Evolutionary conservation across 352 stramenopile species (phyloP), one percentile per base, ranked within the genome.

Genomic region (Phytophthora europaea): DNA sequence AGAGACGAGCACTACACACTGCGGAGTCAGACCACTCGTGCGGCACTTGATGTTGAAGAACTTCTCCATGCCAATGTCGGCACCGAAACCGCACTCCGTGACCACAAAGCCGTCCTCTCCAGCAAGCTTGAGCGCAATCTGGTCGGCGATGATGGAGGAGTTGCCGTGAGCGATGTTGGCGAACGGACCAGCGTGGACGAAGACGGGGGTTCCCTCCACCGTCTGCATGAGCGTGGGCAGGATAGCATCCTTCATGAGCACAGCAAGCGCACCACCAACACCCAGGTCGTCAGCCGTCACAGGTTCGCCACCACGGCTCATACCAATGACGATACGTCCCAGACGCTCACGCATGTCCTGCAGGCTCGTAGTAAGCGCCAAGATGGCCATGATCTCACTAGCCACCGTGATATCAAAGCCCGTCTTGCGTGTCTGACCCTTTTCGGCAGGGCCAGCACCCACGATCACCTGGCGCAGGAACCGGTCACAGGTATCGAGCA

Each of bases 21-120:
- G 94, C 9, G 98, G 98, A n/a, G 90, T 97, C 8, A 99, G 81
- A 16, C 96, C 97, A 66, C 88, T 98, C 38, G 92, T 89, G 36
- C 98, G 91, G 79, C 98, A 99, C 86, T 99, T 99, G 75, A 99
- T 99, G 87, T 99, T 99, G 82, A 99, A 99, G 78, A 99, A 99
- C 82, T 99, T 99, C 71, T 99, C 94, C 83, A 98, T 96, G 57
- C 93, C 94, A 66, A 99, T 99, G 72, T 99, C 97, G 10, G 98
- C 98, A 45, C 98, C 98, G 75, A 99, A 99, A 10, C 98, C 98
- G 16, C 97, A 98, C 76, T 99, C 98, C 0, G 98, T 99, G 23
- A 99, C 92, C 43, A 98, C 95, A 63, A 97, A 99, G 20, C 98
- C 97, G 38, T 99, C 96, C 34, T 99, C 95, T 9, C 97, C 98